Evolutionary conservation across 108 stramenopile species (phyloP), one percentile per base, ranked within the genome.

Genomic region (Seminavis robusta): DNA sequence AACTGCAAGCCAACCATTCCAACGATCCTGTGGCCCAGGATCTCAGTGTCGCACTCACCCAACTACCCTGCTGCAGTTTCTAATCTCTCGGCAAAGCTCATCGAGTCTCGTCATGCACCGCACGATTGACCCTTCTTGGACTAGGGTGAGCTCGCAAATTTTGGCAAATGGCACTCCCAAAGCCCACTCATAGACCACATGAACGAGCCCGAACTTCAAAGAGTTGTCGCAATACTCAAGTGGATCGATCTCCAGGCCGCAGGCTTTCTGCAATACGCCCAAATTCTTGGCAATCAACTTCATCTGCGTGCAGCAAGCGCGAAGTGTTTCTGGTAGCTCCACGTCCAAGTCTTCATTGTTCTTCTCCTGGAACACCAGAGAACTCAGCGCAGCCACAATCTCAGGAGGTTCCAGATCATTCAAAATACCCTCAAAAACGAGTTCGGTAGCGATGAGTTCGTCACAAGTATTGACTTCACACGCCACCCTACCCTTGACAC

Each of bases 161-260:
- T 83, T 77, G 51, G 60, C 92, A 60, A 99, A 99, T 0, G 93
- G 85, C 26, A 97, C 92, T 0, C 97, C 97, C 29, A 94, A 67
- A 2, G 98, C 98, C 98, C 98, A 99, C 64, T 96, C 95, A 56
- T 98, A 96, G 6, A 97, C 96, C 15, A 95, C 97, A 50, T 94
- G 89, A 29, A 94, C 91, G 30, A 97, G 73, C n/a, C 95, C 98
- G 59, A 97, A 96, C 43, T 97, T 95, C 23, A 98, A 75, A 20
- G 71, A 75, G 1, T 62, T 65, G 38, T 78, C 88, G 25, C 81
- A 64, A 56, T 86, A 95, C 19, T 94, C 92, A 0, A 71, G 44
- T 0, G 94, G 91, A 47, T 92, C 94, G 10, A 94, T 57, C 4
- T 80, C 76, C 15, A 98, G 47, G 17, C 97, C 93, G 49, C 74